Evolutionary conservation across 257 asterid species (phyloP), one percentile per base, ranked within the genome.

Genomic region (Nicotiana sylvestris): DNA sequence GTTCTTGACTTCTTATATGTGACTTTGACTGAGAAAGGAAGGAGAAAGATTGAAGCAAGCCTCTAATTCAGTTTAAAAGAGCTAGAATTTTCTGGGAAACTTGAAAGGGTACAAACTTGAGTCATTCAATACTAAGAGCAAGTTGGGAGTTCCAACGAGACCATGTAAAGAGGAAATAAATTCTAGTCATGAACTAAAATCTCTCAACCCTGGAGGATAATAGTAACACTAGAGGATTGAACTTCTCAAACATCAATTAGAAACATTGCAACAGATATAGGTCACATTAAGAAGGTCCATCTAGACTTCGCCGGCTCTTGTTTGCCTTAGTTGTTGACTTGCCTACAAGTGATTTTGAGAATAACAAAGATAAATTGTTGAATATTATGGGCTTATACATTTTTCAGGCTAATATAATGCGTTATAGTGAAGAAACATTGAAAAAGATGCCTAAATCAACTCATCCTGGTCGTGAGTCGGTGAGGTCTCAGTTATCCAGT

Each of bases 381-480:
- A 16, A 27, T 15, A 78, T n/a, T 69, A 15, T 51, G 68, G 77
- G 32, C 80, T 70, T 82, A 82, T 81, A 61, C 82, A 30, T 25
- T 80, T 87, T 85, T 43, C 82, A 96, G 98, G 96, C 94, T 27
- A 96, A 92, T 86, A 94, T 96, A 83, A 88, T 93, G 88, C 95
- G 83, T 29, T 92, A 88, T 53, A 92, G 88, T 87, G 90, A 89
- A 84, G 96, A 94, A 76, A 82, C 86, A 16, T 84, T 85, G 72
- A 93, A 89, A 91, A 91, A 88, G 87, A 89, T 88, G 88, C 91
- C 88, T 56, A 91, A 87, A 76, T 82, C 91, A 76, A 53, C 90
- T 72, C 85, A 83, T 55, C 82, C 82, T 68, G 87, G 81, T 33
- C 83, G 82, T 17, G 89, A 90, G 17, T 78, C 78, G 16, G 65